Base-by-base conservation (phyloP, 129 eudicot species). In the Erigeron canadensis region DNA sequence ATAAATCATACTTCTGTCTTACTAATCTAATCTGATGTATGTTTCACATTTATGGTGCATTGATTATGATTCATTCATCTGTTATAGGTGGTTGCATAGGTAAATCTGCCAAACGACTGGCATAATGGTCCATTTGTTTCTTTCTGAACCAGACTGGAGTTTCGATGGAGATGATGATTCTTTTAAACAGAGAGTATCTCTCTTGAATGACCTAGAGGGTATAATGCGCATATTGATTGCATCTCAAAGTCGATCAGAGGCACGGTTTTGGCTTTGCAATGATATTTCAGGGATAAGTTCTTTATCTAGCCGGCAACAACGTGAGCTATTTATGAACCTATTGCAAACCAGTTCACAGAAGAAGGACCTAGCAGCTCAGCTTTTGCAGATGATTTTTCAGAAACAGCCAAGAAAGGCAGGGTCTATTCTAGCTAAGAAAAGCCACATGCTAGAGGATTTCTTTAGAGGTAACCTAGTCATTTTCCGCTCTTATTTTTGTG, bases 201-300 rank as follows among this genome's bases (percentile, higher is more conserved):
- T 81, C 54, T 81, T 90, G 69, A 75, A 53, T 71, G 85, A 95
- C 73, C 67, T 95, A 69, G 97, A 95, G 70, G 72, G 81, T 13
- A 47, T 72, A 43, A 21, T 95, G 63, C 81, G 81, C 81, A 57
- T 77, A 28, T 37, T 94, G 65, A 69, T 90, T 63, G 74, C 91
- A 43, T 74, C 84, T 39, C 88, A 77, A 63, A 87, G 91, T 67
- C 90, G 97, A 74, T 86, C 97, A 7, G 99, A 95, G 81, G 88
- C 90, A 59, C 91, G 99, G 10, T 82, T 95, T 69, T 95, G 99
- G 99, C 96, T 95, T 66, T 90, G 96, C 75, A 91, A 86, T 64
- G 78, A 87, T 66, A 72, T 90, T 62, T 82, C 97, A 12, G 66
- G 83, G 77, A 81, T 95, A 23, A 75, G 42, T 18, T 81, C 88